A percentile compares a stretch with the other conserved stretches of the same genome.
Conservation (phyloP, 2,329 filamentous ascomycete genomes). For the Mycosphaerella sp. region DNA sequence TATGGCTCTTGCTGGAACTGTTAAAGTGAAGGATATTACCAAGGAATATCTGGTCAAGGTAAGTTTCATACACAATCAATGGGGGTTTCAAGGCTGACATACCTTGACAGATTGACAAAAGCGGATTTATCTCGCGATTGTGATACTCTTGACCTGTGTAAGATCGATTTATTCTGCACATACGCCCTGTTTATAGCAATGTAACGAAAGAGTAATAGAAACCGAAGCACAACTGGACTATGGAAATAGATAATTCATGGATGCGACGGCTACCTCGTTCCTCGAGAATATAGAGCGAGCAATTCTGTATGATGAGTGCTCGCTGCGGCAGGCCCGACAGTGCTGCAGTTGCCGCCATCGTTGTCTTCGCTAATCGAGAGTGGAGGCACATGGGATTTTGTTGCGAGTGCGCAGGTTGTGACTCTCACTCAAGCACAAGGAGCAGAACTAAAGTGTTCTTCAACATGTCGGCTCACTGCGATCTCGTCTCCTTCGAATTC, state of each 20-base stretch:
- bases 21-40: slow-evolving; percentile 35
- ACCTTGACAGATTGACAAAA: slow-evolving; percentile 24
- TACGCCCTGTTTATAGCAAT: background rate
- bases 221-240: too few relatives aligned
- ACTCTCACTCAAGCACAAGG: background rate
- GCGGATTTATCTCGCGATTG: slow-evolving; percentile 28
- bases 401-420: too few relatives aligned
- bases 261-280: too few relatives aligned
- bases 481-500: slow-evolving; percentile 62
- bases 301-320: too few relatives aligned
- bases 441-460: slow-evolving; percentile 45
- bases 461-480: slow-evolving; percentile 63
- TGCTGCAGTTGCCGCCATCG: too few relatives aligned
- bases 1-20: slow-evolving; percentile 39
- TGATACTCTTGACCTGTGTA: slow-evolving; percentile 2
- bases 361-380: too few relatives aligned
- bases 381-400: too few relatives aligned
- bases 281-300: too few relatives aligned
- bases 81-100: background rate
- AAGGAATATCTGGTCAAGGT: slow-evolving; percentile 40
- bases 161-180: background rate
- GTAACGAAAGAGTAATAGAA: background rate
- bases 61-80: slow-evolving; percentile 21
- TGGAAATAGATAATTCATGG: too few relatives aligned
- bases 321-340: too few relatives aligned